A percentile compares a stretch with the other conserved stretches of the same genome.
These are phyloP conservation scores for Phytophthora colocasiae DNA, from an alignment of 352 stramenopile species.

Conservation along the genomic window DNA sequence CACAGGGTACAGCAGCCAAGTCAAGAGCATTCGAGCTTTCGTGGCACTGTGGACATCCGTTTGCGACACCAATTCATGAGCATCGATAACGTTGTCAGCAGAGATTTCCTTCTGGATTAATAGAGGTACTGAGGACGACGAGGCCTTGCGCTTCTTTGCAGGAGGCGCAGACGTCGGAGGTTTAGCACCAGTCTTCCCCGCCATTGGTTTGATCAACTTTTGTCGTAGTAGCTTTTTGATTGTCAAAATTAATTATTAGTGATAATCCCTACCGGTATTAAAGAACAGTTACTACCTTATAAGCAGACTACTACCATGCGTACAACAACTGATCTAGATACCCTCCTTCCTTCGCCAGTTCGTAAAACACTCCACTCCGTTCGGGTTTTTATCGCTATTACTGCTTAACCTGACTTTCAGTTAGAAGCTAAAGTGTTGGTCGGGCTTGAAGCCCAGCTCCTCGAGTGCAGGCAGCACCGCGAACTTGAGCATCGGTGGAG, in stretches of 20 bases:
- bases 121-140: slow-evolving; percentile 48
- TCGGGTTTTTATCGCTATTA: no score
- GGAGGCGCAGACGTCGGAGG: slow-evolving; percentile 20
- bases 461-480: slow-evolving; percentile 96
- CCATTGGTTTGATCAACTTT: slow-evolving; percentile 37
- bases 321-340: no score
- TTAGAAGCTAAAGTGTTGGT: slow-evolving; percentile 91
- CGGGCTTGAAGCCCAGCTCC: slow-evolving; percentile 93
- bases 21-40: slow-evolving; percentile 75
- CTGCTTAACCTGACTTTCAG: no score
- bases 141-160: slow-evolving; percentile 68
- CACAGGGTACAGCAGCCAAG: slow-evolving; percentile 90
- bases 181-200: slow-evolving; percentile 40
- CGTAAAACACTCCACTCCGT: no score
- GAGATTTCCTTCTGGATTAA: slow-evolving; percentile 47
- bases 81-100: slow-evolving; percentile 62
- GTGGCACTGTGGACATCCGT: slow-evolving; percentile 73
- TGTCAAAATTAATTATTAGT: neutral
- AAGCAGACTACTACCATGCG: no score
- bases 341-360: no score
- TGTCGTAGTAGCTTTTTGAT: neutral
- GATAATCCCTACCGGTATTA: no score
- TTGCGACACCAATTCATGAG: slow-evolving; percentile 61
- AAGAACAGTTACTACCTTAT: no score
- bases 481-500: slow-evolving; percentile 99